These are phyloP conservation scores for Murraya paniculata DNA, from an alignment of 345 rosid species.

Conservation along the genomic window DNA sequence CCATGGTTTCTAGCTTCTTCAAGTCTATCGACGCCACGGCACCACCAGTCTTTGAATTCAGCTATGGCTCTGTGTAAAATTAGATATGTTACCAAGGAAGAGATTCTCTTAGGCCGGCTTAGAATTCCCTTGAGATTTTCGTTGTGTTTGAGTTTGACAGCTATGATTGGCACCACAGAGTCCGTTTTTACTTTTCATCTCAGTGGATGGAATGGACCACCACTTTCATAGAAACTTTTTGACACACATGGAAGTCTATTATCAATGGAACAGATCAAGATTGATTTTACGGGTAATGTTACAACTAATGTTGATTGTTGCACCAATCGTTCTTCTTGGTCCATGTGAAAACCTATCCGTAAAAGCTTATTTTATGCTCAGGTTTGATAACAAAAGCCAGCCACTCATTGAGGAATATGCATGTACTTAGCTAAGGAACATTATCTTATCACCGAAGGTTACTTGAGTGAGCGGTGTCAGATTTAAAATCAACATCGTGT, in stretches of 20 bases:
- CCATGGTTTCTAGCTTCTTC: constrained; percentile 49
- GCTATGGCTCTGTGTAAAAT: neutral
- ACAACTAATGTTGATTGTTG: no score
- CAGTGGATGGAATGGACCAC: constrained; percentile 27
- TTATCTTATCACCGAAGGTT: constrained; percentile 14
- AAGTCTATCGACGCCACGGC: constrained; percentile 37
- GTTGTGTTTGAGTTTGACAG: constrained; percentile 14
- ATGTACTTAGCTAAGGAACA: constrained; percentile 14
- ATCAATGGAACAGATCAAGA: constrained; percentile 1
- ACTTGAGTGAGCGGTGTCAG: neutral
- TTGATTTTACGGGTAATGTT: neutral
- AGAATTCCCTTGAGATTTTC: neutral
- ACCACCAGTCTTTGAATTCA: constrained; percentile 30
- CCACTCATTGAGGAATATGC: constrained; percentile 31
- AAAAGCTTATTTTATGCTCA: neutral
- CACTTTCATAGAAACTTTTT: constrained; percentile 10
- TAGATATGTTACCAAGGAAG: neutral
- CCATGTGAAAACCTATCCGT: neutral
- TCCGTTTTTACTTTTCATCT: neutral
- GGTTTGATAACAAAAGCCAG: constrained; percentile 17
- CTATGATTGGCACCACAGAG: constrained; percentile 5
- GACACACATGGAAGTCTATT: neutral
- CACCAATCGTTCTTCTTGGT: neutral
- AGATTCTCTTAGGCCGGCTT: neutral
- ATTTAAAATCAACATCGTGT: constrained; percentile 17